Evolutionary conservation across 768 basidiomycete genomes (phyloP), one percentile per base, ranked within the genome.

Genomic region (Lactarius sp.): DNA sequence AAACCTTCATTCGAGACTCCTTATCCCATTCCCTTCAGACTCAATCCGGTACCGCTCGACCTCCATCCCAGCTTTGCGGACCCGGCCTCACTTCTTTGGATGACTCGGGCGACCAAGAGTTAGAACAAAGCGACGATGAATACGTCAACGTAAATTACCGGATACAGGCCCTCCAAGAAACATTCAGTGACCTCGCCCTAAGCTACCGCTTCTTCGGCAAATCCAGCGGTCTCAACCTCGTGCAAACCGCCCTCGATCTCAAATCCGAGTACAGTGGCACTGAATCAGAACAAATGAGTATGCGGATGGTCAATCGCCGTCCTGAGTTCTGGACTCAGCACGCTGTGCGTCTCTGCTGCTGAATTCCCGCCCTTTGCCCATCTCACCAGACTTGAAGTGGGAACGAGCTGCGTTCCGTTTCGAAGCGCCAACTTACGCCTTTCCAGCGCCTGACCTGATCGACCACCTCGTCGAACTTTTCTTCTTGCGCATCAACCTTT

Each of bases 271-370:
- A 76, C 61, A 65, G 71, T 10, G 75, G 74, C 41, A 50, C 56
- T 4, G 67, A 66, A 20, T 16, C 52, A 34, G 50, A 66, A 0
- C 31, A 60, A 7, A 22, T 46, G 39, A 61, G 56, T 18, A 37
- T 31, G 27, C 55, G 69, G 41, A 69, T 73, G 27, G 65, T 75
- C 20, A 67, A 62, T 60, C 77, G 74, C 61, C 77, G 82, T 33
- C 71, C 74, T 5, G 80, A 84, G 61, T 82, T 80, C 64, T 85
- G 83, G 85, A 71, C 75, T 5, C 65, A 73, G 49, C 80, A 79
- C 52, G 71, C 77, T 10, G 83, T 83, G 52, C 55, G 79, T 73
- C 57, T 54, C 51, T 16, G 12, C 33, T 16, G 20, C 37, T 52
- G 6, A 27, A 42, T 16, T 20, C 41, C 4, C n/a, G 27, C 44